Evolutionary conservation across 176 grass and related monocot species (phyloP).

Genomic region (Musa acuminata): DNA sequence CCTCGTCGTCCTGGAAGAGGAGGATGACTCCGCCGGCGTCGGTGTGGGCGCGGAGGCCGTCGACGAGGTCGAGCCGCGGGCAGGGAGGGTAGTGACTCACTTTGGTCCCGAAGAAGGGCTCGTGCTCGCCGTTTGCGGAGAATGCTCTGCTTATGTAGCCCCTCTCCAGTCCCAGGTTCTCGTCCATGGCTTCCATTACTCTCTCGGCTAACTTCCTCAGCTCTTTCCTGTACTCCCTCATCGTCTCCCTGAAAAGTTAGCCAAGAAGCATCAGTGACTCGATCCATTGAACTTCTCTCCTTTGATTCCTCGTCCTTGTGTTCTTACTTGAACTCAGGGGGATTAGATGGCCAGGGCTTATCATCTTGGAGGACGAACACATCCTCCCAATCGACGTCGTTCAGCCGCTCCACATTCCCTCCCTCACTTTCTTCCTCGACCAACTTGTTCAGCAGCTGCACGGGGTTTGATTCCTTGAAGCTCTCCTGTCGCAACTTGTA

Average conservation of each 20-base stretch:
- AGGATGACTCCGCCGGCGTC: conserved; percentile 53
- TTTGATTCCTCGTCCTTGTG: too few species aligned
- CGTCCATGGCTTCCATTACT: conserved; percentile 47
- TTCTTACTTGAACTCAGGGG: too few species aligned
- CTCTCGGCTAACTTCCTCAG: conserved; percentile 24
- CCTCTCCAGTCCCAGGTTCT: conserved; percentile 38
- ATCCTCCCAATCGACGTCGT: too few species aligned
- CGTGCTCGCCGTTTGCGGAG: conserved; percentile 21
- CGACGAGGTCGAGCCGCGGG: conserved; percentile 36
- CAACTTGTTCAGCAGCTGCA: too few species aligned
- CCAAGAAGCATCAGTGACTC: too few species aligned
- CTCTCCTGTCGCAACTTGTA: too few species aligned
- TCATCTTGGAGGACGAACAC: too few species aligned
- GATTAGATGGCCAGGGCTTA: too few species aligned
- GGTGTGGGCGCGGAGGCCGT: conserved; percentile 45
- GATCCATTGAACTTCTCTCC: too few species aligned
- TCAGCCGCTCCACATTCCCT: too few species aligned
- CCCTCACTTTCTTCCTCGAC: too few species aligned
- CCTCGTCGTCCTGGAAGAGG: conserved; percentile 45
- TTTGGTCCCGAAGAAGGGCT: conserved; percentile 49
- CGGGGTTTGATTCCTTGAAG: too few species aligned
- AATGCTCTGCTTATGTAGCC: conserved; percentile 35
- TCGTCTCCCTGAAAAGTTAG: conserved; percentile 31
- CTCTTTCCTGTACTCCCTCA: conserved; percentile 45
- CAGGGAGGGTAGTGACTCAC: conserved; percentile 54